Base-by-base conservation (phyloP, 2,329 filamentous ascomycete species). In the Aspergillus sp. region DNA sequence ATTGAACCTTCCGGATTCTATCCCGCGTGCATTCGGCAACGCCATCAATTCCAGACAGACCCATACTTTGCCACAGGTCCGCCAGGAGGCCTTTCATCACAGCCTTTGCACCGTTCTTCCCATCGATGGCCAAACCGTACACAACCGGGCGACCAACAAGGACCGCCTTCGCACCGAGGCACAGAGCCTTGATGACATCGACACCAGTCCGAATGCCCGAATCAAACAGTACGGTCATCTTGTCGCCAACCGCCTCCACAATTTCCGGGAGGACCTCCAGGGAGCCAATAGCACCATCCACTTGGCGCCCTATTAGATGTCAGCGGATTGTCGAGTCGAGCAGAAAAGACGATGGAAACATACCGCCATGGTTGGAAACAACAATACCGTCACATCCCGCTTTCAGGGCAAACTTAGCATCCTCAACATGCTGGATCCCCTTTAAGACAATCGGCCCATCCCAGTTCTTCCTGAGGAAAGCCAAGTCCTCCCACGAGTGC, bases 401-500 rank as follows among this genome's bases (percentile, higher is more conserved):
- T 33, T 80, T 66, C 5, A 73, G 66, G 2, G 74, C 75, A 51
- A 72, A 68, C 47, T 62, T 66, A 13, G 79, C 79, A 61, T 82
- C 79, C 1, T 70, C 75, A 2, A 77, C 71, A 42, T 73, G 76
- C 59, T 81, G 77, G 49, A 79, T 82, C 0, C 83, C 84, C 66
- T 87, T 86, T 33, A 83, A 74, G 55, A 83, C 79, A 48, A 90
- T 82, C 0, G 84, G 82, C 0, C 84, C 84, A 54, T 82, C 76
- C 82, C 85, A 88, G 52, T 84, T 66, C 59, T 79, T 72, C 57
- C 79, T 76, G 55, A 89, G 62, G 45, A 82, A 73, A n/a, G 73
- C 72, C 33, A 89, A 66, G 35, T 89, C 76, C 1, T 83, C 79
- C 86, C 86, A 89, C 0, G 75, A 73, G 58, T 82, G 82, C 41